phyloP scores from a whole-genome alignment of 305 asterid species.

The Solanum chacoense region DNA sequence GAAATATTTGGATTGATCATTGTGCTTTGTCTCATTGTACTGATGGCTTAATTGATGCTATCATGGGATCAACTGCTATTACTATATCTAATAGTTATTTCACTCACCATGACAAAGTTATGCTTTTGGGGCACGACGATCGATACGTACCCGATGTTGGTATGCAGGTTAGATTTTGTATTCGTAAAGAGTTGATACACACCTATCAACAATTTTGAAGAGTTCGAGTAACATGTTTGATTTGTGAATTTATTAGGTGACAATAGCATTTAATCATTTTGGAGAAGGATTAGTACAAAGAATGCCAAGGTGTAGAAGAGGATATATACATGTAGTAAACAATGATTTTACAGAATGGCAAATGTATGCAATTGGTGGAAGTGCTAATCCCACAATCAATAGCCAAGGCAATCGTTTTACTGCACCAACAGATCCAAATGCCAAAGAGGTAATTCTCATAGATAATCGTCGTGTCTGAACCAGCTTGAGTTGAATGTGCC shows the following conservation, averaged over 20 bases:
- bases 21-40: slow-evolving; percentile 56
- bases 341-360: slow-evolving; percentile 54
- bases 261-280: slow-evolving; percentile 53
- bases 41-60: slow-evolving; percentile 55
- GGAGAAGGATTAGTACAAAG: slow-evolving; percentile 55
- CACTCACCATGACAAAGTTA: slow-evolving; percentile 51
- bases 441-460: slow-evolving; percentile 43
- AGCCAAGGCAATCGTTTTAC: slow-evolving; percentile 55
- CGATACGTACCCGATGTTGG: slow-evolving; percentile 42
- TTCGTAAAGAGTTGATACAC: not conserved
- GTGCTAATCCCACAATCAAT: slow-evolving; percentile 52
- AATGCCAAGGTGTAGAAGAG: slow-evolving; percentile 68
- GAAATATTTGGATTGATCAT: slow-evolving; percentile 59
- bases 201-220: not conserved
- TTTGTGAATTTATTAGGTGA: slow-evolving; percentile 22
- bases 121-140: slow-evolving; percentile 56
- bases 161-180: slow-evolving; percentile 37
- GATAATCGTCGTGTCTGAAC: not conserved
- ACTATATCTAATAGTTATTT: slow-evolving; percentile 59
- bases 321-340: slow-evolving; percentile 60
- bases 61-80: slow-evolving; percentile 60
- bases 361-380: slow-evolving; percentile 68
- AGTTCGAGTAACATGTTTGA: not conserved
- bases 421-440: slow-evolving; percentile 44
- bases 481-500: not conserved